These are phyloP conservation scores for Umbelopsis sp. DNA, from an alignment of 192 early-diverging fungal species.

Conservation along the genomic window DNA sequence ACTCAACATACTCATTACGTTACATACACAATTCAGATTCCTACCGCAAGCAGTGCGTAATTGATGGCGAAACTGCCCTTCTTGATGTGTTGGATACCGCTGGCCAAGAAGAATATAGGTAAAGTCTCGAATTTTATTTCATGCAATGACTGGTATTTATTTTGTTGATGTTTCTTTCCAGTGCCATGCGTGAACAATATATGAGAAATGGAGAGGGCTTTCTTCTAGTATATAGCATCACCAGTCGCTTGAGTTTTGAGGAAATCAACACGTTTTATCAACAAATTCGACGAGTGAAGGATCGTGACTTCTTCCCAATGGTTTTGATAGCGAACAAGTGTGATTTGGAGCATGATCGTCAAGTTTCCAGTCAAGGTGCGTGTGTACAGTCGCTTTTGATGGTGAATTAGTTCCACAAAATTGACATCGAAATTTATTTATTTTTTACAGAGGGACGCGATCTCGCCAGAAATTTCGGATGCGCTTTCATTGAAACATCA, in stretches of 20 bases:
- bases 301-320: slow-evolving; percentile 87
- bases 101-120: slow-evolving; percentile 95
- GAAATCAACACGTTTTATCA: slow-evolving; percentile 89
- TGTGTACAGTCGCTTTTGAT: background rate
- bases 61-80: slow-evolving; percentile 85
- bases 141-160: background rate
- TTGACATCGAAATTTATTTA: slow-evolving; percentile 21
- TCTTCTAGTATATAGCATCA: slow-evolving; percentile 91
- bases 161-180: slow-evolving; percentile 26
- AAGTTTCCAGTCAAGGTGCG: slow-evolving; percentile 70
- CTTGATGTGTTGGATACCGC: slow-evolving; percentile 96
- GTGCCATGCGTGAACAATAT: slow-evolving; percentile 94
- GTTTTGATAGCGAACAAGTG: slow-evolving; percentile 95
- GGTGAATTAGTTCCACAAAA: background rate
- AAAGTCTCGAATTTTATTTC: background rate
- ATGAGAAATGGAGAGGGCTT: slow-evolving; percentile 97
- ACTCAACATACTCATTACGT: slow-evolving; percentile 3
- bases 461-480: slow-evolving; percentile 75
- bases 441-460: slow-evolving; percentile 74
- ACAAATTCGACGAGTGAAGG: slow-evolving; percentile 96
- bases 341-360: slow-evolving; percentile 81
- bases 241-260: slow-evolving; percentile 89
- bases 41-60: slow-evolving; percentile 95
- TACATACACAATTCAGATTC: slow-evolving; percentile 63
- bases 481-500: slow-evolving; percentile 85